These are phyloP conservation scores for Oryza rufipogon DNA, from an alignment of 176 grass and related monocot genomes.

Conservation along the genomic window DNA sequence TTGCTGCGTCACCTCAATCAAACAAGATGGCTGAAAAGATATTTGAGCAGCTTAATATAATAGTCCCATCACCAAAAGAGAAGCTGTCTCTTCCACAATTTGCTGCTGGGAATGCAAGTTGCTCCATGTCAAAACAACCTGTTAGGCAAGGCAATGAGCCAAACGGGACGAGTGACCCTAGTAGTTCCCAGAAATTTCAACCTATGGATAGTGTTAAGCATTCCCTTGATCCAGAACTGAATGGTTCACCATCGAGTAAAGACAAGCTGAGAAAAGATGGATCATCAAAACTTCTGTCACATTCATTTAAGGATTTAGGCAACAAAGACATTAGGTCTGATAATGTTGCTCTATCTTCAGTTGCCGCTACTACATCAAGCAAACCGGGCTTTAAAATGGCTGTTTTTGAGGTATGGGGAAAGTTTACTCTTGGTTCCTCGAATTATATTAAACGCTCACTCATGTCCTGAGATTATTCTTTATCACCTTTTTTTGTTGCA, in stretches of 20 bases:
- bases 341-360: slow-evolving; percentile 28
- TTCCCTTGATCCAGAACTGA: slow-evolving; percentile 29
- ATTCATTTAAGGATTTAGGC: slow-evolving; percentile 15
- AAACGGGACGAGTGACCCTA: slow-evolving; percentile 25
- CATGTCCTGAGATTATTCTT: slow-evolving; percentile 1
- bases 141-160: slow-evolving; percentile 36
- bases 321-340: slow-evolving; percentile 24
- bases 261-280: slow-evolving; percentile 40
- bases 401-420: slow-evolving; percentile 49
- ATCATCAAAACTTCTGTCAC: slow-evolving; percentile 40
- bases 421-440: slow-evolving; percentile 1
- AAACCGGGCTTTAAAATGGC: slow-evolving; percentile 65
- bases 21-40: slow-evolving; percentile 83
- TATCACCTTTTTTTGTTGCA: slow-evolving; percentile 22
- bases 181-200: slow-evolving; percentile 43
- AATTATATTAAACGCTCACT: neutral
- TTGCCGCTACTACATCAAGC: slow-evolving; percentile 33
- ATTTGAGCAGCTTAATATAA: slow-evolving; percentile 73
- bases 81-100: slow-evolving; percentile 38
- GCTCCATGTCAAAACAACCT: slow-evolving; percentile 30
- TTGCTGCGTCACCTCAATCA: slow-evolving; percentile 52
- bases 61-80: slow-evolving; percentile 65
- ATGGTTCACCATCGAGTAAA: slow-evolving; percentile 46
- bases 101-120: slow-evolving; percentile 22
- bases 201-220: slow-evolving; percentile 39